phyloP scores from a whole-genome alignment of 2,329 filamentous ascomycete species.

The Neopestalotiopsis clavispora region DNA sequence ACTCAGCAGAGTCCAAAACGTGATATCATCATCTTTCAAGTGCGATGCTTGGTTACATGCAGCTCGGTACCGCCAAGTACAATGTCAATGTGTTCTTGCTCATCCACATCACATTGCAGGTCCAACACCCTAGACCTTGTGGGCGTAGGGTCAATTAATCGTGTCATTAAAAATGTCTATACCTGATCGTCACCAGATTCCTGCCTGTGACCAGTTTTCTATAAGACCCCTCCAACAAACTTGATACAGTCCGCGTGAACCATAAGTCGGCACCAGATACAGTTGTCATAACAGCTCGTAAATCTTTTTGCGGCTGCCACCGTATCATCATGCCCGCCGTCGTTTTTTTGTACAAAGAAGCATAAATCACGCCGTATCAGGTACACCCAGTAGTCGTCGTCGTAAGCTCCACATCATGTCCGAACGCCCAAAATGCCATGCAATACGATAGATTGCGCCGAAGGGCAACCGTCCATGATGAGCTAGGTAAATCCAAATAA shows the following conservation, averaged over 20 bases:
- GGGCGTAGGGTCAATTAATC: not conserved
- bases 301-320: not conserved
- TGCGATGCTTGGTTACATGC: too few relatives aligned
- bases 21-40: too few relatives aligned
- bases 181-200: slow-evolving; percentile 11
- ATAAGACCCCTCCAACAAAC: slow-evolving; percentile 13
- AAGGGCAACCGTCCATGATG: not conserved
- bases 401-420: not conserved
- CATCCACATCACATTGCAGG: not conserved
- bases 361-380: slow-evolving; percentile 4
- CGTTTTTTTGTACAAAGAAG: slow-evolving; percentile 15
- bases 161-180: slow-evolving; percentile 18
- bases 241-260: slow-evolving; percentile 11
- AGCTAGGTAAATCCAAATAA: not conserved
- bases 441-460: not conserved
- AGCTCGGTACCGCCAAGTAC: too few relatives aligned
- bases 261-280: slow-evolving; percentile 2
- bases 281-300: slow-evolving; percentile 6
- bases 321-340: not conserved
- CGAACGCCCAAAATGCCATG: not conserved
- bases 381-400: not conserved
- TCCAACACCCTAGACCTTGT: not conserved
- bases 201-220: slow-evolving; percentile 14
- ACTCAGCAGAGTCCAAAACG: too few relatives aligned
- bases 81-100: not conserved